These are phyloP conservation scores for Diaporthe ampelina DNA, from an alignment of 2,329 filamentous ascomycete species.

Conservation along the genomic window DNA sequence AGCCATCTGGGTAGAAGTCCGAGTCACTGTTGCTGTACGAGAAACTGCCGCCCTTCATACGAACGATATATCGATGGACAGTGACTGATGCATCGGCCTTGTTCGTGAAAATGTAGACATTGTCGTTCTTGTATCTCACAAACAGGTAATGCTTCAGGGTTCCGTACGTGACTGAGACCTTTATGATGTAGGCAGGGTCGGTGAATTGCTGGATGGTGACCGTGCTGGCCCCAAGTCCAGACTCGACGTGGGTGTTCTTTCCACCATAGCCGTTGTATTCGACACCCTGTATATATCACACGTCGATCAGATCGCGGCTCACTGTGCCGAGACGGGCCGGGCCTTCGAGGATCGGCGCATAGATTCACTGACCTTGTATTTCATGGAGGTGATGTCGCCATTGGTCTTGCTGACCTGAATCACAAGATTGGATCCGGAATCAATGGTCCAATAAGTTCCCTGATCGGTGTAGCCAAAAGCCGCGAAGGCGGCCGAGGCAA, in stretches of 20 bases:
- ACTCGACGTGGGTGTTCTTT: slow-evolving; percentile 52
- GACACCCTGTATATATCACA: slow-evolving; percentile 44
- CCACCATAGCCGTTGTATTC: slow-evolving; percentile 50
- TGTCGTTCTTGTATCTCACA: slow-evolving; percentile 53
- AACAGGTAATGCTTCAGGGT: slow-evolving; percentile 54
- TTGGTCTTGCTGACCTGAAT: slow-evolving; percentile 53
- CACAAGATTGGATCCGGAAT: slow-evolving; percentile 50
- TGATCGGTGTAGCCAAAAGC: slow-evolving; percentile 57
- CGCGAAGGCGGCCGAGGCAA: slow-evolving; percentile 50
- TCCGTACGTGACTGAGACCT: slow-evolving; percentile 52
- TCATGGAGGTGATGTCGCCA: slow-evolving; percentile 53
- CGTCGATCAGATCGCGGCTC: neutral
- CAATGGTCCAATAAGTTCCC: slow-evolving; percentile 55
- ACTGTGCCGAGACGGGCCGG: no score
- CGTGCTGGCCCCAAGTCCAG: slow-evolving; percentile 50
- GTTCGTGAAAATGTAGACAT: slow-evolving; percentile 59
- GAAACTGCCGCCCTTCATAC: slow-evolving; percentile 50
- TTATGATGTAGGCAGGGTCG: slow-evolving; percentile 50
- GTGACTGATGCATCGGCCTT: slow-evolving; percentile 55
- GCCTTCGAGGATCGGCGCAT: neutral
- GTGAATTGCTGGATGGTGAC: slow-evolving; percentile 47
- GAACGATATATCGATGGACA: slow-evolving; percentile 55
- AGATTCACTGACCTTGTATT: slow-evolving; percentile 44
- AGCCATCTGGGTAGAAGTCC: slow-evolving; percentile 52
- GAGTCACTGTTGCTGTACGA: slow-evolving; percentile 42